These are phyloP conservation scores for Ziziphus jujuba DNA, from an alignment of 306 rosid species.

Conservation along the genomic window DNA sequence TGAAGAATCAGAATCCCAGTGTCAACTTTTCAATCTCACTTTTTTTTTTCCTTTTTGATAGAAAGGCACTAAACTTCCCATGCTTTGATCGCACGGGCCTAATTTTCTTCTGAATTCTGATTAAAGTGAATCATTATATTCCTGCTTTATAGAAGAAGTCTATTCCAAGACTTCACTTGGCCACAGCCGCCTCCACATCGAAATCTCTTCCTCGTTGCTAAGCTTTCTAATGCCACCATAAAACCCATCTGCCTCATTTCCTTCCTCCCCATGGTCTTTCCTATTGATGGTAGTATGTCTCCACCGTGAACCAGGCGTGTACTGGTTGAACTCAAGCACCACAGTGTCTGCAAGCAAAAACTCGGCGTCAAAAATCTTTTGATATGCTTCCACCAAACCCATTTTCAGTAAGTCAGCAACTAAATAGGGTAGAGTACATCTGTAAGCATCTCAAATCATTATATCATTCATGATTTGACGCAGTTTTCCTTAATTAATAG, in stretches of 20 bases:
- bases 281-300: slow-evolving; percentile 54
- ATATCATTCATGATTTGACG: no score
- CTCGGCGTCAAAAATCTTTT: neutral
- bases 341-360: slow-evolving; percentile 53
- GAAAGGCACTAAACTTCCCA: no score
- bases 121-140: no score
- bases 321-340: slow-evolving; percentile 92
- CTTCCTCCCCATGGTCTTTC: slow-evolving; percentile 79
- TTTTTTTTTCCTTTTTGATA: no score
- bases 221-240: slow-evolving; percentile 93
- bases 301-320: slow-evolving; percentile 80
- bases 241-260: slow-evolving; percentile 82
- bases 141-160: slow-evolving; percentile 10
- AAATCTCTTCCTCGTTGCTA: slow-evolving; percentile 43
- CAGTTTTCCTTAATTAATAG: no score
- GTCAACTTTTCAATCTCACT: no score
- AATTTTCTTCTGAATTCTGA: no score
- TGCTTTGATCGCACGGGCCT: no score
- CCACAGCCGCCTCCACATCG: slow-evolving; percentile 75
- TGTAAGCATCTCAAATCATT: no score
- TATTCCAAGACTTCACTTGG: slow-evolving; percentile 76
- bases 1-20: neutral
- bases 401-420: no score
- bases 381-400: no score
- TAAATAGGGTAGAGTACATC: no score